Evolutionary conservation across 306 rosid species (phyloP), one percentile per base, ranked within the genome.

Genomic region (Alnus glutinosa): DNA sequence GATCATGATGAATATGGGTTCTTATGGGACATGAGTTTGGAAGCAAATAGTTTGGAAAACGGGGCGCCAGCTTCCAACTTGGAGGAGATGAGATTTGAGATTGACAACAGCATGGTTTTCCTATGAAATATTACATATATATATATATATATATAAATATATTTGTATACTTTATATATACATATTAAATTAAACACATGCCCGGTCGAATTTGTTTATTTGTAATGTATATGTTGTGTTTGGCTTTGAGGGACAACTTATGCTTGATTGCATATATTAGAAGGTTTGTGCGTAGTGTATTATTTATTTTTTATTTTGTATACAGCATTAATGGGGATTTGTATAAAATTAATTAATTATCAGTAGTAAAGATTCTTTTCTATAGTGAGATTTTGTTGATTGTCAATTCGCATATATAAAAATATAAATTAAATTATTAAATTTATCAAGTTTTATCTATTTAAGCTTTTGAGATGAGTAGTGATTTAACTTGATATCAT

Each of bases 21-120:
- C 78, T 10, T 93, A 59, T 96, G 99, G 99, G 92, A 90, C 73
- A 88, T 90, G 93, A 92, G 89, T 49, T 54, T 91, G 39, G 92
- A 90, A 70, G 92, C 91, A 47, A 81, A 75, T 42, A 78, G 89
- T 83, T 85, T 88, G 68, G 91, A 84, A 47, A 82, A 88, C 49
- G 87, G 81, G 7, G 91, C 87, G 11, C 91, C 87, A 12, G 59
- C 78, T 8, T 81, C 90, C 8, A 55, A 88, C 73, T 57, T 89
- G 84, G 96, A 89, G 7, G 92, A 88, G 42, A 87, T 93, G 82
- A 88, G 89, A 75, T 95, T 95, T 75, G 92, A 95, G 67, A 81
- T 85, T 81, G 93, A 91, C 64, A 87, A 82, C 75, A 85, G 87
- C 81, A 80, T 86, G 91, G 89, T 86, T 64, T 80, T 91, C 76